A percentile compares a stretch with the other conserved stretches of the same genome.
phyloP scores from a whole-genome alignment of 805 yeast species.

The Wickerhamiella galacta region DNA sequence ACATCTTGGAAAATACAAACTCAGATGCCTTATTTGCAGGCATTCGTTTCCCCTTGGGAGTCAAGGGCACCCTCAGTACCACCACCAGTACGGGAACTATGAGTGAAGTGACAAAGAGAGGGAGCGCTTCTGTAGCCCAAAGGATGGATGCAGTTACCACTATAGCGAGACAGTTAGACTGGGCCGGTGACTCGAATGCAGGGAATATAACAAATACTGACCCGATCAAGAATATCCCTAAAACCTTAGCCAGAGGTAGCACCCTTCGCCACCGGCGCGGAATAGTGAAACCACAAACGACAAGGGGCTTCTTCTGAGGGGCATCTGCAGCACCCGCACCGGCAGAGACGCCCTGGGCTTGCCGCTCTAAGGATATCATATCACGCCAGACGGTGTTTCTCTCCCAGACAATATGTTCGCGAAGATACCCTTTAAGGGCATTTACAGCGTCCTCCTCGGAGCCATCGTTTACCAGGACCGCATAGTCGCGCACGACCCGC shows the following conservation, averaged over 20 bases:
- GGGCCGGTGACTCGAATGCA: slow-evolving; percentile 35
- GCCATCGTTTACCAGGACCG: slow-evolving; percentile 31
- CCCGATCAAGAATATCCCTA: slow-evolving; percentile 26
- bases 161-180: slow-evolving; percentile 72
- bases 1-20: slow-evolving; percentile 73
- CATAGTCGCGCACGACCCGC: slow-evolving; percentile 37
- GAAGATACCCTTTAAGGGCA: slow-evolving; percentile 35
- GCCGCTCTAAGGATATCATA: slow-evolving; percentile 78
- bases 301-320: slow-evolving; percentile 3
- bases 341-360: slow-evolving; percentile 50
- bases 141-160: slow-evolving; percentile 64
- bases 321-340: slow-evolving; percentile 15
- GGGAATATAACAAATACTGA: slow-evolving; percentile 28
- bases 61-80: slow-evolving; percentile 38
- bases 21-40: slow-evolving; percentile 54
- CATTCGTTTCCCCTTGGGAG: slow-evolving; percentile 26
- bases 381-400: slow-evolving; percentile 97
- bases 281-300: slow-evolving; percentile 1
- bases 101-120: slow-evolving; percentile 77
- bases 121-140: slow-evolving; percentile 95
- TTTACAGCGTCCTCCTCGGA: slow-evolving; percentile 30
- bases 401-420: slow-evolving; percentile 95
- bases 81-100: slow-evolving; percentile 72
- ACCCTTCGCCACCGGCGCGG: slow-evolving; percentile 5
- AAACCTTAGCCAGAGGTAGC: background rate